These are phyloP conservation scores for Fraxinus albicans DNA, from an alignment of 305 asterid genomes.

Conservation along the genomic window DNA sequence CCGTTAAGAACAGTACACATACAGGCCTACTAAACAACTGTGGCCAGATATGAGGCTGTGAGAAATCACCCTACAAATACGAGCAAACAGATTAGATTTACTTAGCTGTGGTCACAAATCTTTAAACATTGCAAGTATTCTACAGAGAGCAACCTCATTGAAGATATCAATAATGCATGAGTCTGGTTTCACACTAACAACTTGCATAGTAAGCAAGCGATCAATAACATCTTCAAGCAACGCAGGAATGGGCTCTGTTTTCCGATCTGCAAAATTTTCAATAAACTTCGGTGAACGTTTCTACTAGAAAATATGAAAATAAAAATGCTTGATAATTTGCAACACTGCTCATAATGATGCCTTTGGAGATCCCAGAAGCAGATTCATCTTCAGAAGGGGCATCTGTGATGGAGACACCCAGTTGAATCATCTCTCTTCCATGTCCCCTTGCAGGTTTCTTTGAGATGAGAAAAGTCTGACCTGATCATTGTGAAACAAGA, in stretches of 20 bases:
- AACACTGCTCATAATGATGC: conserved; percentile 38
- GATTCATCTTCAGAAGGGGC: conserved; percentile 59
- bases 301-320: conserved; percentile 12
- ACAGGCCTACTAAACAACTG: conserved; percentile 82
- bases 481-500: conserved; percentile 47
- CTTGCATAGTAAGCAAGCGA: conserved; percentile 47
- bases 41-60: conserved; percentile 82
- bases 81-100: conserved; percentile 33
- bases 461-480: conserved; percentile 60
- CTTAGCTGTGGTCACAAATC: conserved; percentile 16
- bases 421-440: conserved; percentile 90
- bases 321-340: conserved; percentile 9
- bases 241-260: conserved; percentile 73
- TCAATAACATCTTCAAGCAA: conserved; percentile 65
- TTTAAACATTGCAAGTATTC: conserved; percentile 8
- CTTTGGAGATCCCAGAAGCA: conserved; percentile 56
- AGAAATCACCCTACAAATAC: conserved; percentile 70
- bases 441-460: conserved; percentile 85
- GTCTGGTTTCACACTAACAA: conserved; percentile 69
- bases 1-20: conserved; percentile 69
- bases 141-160: conserved; percentile 61
- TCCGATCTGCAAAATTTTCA: conserved; percentile 55
- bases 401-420: conserved; percentile 67
- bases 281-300: conserved; percentile 20
- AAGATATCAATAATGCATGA: conserved; percentile 74